Evolutionary conservation across 371 early-diverging fungal genomes (phyloP), one percentile per base, ranked within the genome.

Genomic region (Mortierella polycephala): DNA sequence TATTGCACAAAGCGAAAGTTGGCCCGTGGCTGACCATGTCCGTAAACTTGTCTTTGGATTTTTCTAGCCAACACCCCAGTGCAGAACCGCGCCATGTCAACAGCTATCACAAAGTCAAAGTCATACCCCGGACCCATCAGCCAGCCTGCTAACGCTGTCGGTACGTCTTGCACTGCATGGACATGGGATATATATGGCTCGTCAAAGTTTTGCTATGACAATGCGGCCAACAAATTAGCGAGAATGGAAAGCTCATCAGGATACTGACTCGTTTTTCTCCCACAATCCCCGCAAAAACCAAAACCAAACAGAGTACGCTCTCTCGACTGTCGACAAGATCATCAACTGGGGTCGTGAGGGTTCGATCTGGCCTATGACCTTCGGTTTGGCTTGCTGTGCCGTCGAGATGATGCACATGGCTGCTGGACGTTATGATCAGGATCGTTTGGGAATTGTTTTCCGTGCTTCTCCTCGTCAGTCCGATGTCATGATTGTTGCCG

Each of bases 401-500:
- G 86, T 94, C 66, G 96, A 95, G 87, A 95, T 95, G 95, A 97
- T 97, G 98, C 98, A 98, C 87, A 97, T 96, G 93, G 97, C 98
- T 49, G 94, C 97, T 42, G 91, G 96, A 51, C 92, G 98, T 69
- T 98, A 98, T 81, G 98, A 98, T 87, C 98, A 97, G 90, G 98
- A 98, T 89, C 95, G 98, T 81, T 83, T 96, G 65, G 98, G 98
- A 84, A 96, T 98, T 83, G 94, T 98, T 60, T 98, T 97, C 87
- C 94, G 99, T 85, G 99, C 99, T 37, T 92, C 96, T 14, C 99
- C 99, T 40, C 95, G 99, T 84, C 98, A 98, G 87, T 93, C 96
- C 40, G 99, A 98, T 88, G 96, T 97, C 62, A 98, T 98, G 98
- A 98, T 98, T 86, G 98, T 98, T 58, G 99, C 99, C 20, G 99